Evolutionary conservation across 768 basidiomycete genomes (phyloP), one percentile per base, ranked within the genome.

Genomic region (Suillus cothurnatus): DNA sequence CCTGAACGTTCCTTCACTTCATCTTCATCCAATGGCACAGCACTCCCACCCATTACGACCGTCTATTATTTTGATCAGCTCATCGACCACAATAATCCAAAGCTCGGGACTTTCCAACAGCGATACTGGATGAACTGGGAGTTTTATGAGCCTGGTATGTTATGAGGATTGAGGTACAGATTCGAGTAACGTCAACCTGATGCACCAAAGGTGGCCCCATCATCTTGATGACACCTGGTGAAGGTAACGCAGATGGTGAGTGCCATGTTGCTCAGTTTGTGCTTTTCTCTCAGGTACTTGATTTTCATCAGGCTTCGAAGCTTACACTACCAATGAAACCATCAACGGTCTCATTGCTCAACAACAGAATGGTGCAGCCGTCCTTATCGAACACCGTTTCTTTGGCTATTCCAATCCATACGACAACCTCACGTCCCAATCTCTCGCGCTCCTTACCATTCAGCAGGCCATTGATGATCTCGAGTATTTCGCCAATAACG

Each of bases 381-480:
- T 92, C 67, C 78, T 91, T 36, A 66, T 91, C 34, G 90, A 92
- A 69, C 91, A 92, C 70, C 83, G 91, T 26, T 93, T 88, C 80
- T 92, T 87, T 67, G 91, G 91, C 21, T 75, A 84, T n/a, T 92
- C 90, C 65, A 93, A 91, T 72, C 91, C 91, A 6, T 82, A 81
- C 57, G 17, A 83, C 26, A 81, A 91, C 72, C 82, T 92, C 32
- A 84, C 79, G 28, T 83, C 83, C 36, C 73, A 82, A 68, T 90
- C 87, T 69, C 76, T 92, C 39, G 76, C 77, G 53, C 69, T 85
- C 14, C 88, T 88, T 71, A 92, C 88, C 2, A 82, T 92, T 58
- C 86, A 90, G 72, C 91, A 92, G 76, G 88, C 89, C 9, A 86
- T 91, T 66, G 86, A 91, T 60, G 90, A 92, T 69, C 74, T 91